A percentile compares a stretch with the other conserved stretches of the same genome.
Evolutionary conservation across 371 early-diverging fungal genomes (phyloP).

Genomic region (Mucor lusitanicus): DNA sequence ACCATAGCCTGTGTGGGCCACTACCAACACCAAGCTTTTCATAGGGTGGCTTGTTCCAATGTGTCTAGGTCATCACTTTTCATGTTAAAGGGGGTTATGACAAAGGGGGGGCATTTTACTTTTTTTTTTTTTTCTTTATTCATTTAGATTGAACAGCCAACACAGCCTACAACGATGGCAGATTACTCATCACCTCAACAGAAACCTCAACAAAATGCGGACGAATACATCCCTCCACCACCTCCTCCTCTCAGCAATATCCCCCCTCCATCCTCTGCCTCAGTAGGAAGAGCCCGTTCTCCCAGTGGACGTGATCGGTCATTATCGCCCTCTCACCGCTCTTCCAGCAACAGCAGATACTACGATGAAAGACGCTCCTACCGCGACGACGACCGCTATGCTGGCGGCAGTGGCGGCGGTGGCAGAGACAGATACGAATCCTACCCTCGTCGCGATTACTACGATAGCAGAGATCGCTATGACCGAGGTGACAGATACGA

Average conservation of each 20-base stretch:
- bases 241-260: constrained; percentile 17
- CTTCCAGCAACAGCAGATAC: constrained; percentile 30
- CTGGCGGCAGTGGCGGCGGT: constrained; percentile 26
- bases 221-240: constrained; percentile 31
- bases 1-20: background rate
- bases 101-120: background rate
- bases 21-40: background rate
- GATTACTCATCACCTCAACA: constrained; percentile 18
- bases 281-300: constrained; percentile 20
- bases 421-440: constrained; percentile 46
- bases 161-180: constrained; percentile 7
- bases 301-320: constrained; percentile 53
- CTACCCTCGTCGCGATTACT: constrained; percentile 33
- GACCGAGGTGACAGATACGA: constrained; percentile 37
- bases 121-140: constrained; percentile 1
- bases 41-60: constrained; percentile 1
- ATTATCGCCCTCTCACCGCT: constrained; percentile 52
- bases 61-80: constrained; percentile 1
- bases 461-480: constrained; percentile 31
- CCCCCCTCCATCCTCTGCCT: constrained; percentile 25
- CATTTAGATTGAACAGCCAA: background rate
- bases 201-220: constrained; percentile 29
- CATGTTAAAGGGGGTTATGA: background rate
- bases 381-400: constrained; percentile 33
- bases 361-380: constrained; percentile 29